Evolutionary conservation across 176 grass and related monocot species (phyloP).

Genomic region (Eragrostis nindensis): DNA sequence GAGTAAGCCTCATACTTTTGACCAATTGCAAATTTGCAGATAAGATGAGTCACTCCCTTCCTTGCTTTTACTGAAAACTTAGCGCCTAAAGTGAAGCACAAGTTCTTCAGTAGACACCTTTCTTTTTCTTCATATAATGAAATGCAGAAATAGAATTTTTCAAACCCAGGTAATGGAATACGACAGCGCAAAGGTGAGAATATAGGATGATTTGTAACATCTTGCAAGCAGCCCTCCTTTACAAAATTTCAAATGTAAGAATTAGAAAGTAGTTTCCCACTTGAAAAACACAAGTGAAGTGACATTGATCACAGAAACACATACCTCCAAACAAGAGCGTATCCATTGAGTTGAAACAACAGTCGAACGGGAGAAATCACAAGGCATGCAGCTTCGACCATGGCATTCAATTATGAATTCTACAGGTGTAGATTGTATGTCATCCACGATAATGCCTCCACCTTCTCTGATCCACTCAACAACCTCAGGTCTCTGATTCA

Average conservation of each 20-base stretch:
- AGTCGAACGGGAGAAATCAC: constrained; percentile 53
- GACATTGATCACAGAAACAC: constrained; percentile 19
- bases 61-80: constrained; percentile 69
- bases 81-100: constrained; percentile 78
- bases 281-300: constrained; percentile 24
- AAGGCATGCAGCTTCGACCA: constrained; percentile 47
- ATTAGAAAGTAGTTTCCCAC: constrained; percentile 30
- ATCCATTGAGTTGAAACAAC: constrained; percentile 95
- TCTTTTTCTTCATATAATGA: constrained; percentile 80
- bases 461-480: constrained; percentile 84
- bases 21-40: no score
- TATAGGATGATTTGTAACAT: constrained; percentile 85
- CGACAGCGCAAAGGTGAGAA: constrained; percentile 83
- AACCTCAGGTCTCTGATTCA: constrained; percentile 77
- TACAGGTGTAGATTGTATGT: constrained; percentile 49
- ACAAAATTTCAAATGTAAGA: constrained; percentile 47
- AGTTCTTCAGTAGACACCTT: constrained; percentile 72
- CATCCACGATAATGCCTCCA: constrained; percentile 65
- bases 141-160: constrained; percentile 66
- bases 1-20: constrained; percentile 72
- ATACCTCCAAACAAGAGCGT: constrained; percentile 85
- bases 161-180: constrained; percentile 77
- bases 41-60: constrained; percentile 48
- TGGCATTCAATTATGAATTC: constrained; percentile 80
- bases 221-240: constrained; percentile 77